Base-by-base conservation (phyloP, 2,329 filamentous ascomycete genomes). In the Tolypocladium album region DNA sequence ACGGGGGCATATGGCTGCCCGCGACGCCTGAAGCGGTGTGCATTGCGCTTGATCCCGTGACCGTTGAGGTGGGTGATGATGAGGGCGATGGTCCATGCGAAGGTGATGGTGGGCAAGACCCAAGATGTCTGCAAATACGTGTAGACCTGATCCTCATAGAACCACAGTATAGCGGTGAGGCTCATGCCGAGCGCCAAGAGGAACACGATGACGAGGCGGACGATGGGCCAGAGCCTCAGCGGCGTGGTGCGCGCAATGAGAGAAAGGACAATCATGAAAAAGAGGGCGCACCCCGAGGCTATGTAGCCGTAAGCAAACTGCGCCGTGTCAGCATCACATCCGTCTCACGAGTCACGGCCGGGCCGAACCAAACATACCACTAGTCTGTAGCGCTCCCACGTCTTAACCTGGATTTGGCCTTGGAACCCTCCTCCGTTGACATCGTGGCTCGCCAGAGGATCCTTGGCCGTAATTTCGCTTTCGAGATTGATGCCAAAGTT, bases 281-380 rank as follows among this genome's bases (percentile, higher is more conserved):
- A 62, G 31, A 75, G 64, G 27, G 69, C 68, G 57, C 65, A 56
- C 0, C 71, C 73, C 3, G 68, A 68, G 15, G 69, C 66, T 38
- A 75, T 63, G 57, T 73, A 75, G 8, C 67, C 70, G 56, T 71
- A 74, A 22, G 68, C 65, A 59, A 75, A 75, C 71, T 74, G 20
- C 3, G 12, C n/a, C 2, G n/a, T 9, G 56, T 47, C 22, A 58
- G 31, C n/a, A 31, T n/a, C 50, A 22, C 1, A 3, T 38, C 20
- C 50, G 31, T 47, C 22, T n/a, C 22, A 27, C 4, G 11, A 36
- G 11, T 22, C 40, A 6, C 22, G 7, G 9, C 27, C 17, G 31
- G 31, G 15, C 5, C 8, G 22, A n/a, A 17, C 11, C 39, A 22
- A 17, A 6, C 39, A 59, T 65, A 74, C 72, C 56, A 74, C 68